These are phyloP conservation scores for Blastocystis sp. DNA, from an alignment of 352 stramenopile species.

Conservation along the genomic window DNA sequence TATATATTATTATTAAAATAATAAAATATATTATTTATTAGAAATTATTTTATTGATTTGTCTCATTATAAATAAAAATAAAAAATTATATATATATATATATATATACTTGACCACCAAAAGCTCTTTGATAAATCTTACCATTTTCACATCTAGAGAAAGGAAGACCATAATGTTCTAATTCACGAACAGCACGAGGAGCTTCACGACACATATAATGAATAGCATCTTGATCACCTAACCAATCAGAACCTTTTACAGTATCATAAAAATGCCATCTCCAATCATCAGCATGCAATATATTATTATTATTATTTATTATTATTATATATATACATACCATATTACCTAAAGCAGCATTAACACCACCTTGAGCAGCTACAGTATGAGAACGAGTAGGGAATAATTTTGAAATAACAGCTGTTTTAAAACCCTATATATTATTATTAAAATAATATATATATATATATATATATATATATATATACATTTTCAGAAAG, in stretches of 20 bases:
- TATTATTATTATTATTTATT: too few relatives aligned
- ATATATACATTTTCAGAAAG: slow-evolving; percentile 62
- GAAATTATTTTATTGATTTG: too few relatives aligned
- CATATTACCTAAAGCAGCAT: slow-evolving; percentile 89
- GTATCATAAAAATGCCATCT: slow-evolving; percentile 87
- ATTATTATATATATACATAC: too few relatives aligned
- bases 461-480: too few relatives aligned
- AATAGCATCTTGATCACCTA: slow-evolving; percentile 89
- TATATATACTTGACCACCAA: slow-evolving; percentile 87
- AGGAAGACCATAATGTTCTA: slow-evolving; percentile 79
- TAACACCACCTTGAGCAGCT: slow-evolving; percentile 82
- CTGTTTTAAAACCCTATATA: slow-evolving; percentile 87
- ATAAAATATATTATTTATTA: too few relatives aligned
- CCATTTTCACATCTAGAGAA: slow-evolving; percentile 83
- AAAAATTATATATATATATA: too few relatives aligned
- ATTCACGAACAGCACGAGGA: slow-evolving; percentile 61
- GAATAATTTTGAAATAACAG: slow-evolving; percentile 89
- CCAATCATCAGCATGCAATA: slow-evolving; percentile 81
- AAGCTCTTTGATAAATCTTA: slow-evolving; percentile 84
- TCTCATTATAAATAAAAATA: too few relatives aligned
- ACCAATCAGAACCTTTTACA: slow-evolving; percentile 82
- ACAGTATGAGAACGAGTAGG: slow-evolving; percentile 82
- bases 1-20: too few relatives aligned
- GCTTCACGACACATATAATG: slow-evolving; percentile 77
- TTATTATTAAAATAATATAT: too few relatives aligned